A percentile compares a stretch with the other conserved stretches of the same genome.
These are phyloP conservation scores for Penicillium coprophilum DNA, from an alignment of 495 filamentous ascomycete genomes.

Conservation along the genomic window DNA sequence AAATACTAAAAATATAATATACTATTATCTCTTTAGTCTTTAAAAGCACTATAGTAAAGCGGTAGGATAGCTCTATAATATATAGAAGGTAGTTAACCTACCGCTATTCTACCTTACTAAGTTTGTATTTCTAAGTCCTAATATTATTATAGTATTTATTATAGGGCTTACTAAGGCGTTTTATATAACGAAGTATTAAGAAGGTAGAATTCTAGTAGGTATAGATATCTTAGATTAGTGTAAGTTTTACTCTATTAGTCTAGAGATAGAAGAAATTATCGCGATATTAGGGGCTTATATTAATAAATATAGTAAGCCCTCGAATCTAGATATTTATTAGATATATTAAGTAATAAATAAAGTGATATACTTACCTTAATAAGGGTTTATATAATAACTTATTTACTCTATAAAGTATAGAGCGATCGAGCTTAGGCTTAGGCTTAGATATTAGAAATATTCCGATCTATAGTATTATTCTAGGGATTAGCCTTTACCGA, in stretches of 20 bases:
- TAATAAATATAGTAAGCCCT: conserved; percentile 17
- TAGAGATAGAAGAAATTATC: conserved; percentile 16
- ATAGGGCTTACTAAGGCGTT: too few species aligned
- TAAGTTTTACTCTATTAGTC: conserved; percentile 14
- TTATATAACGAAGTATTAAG: too few species aligned
- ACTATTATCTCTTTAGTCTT: conserved; percentile 19
- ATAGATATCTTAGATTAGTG: conserved; percentile 24
- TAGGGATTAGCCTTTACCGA: conserved; percentile 8
- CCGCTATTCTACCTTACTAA: conserved; percentile 11
- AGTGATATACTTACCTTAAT: conserved; percentile 13
- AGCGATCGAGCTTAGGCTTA: too few species aligned
- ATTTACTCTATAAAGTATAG: background rate
- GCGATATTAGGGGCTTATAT: conserved; percentile 15
- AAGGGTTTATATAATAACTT: conserved; percentile 13
- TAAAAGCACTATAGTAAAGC: conserved; percentile 13
- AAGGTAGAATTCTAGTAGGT: conserved; percentile 13
- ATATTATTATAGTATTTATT: too few species aligned
- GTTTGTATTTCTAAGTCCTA: too few species aligned
- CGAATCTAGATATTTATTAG: too few species aligned
- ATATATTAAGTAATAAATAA: conserved; percentile 2
- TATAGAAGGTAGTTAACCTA: conserved; percentile 25
- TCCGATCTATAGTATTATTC: too few species aligned
- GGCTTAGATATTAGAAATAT: too few species aligned
- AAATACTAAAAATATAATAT: conserved; percentile 22
- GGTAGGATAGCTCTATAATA: conserved; percentile 16